Base-by-base conservation (phyloP, 148 eudicot genomes). In the Chenopodium album region DNA sequence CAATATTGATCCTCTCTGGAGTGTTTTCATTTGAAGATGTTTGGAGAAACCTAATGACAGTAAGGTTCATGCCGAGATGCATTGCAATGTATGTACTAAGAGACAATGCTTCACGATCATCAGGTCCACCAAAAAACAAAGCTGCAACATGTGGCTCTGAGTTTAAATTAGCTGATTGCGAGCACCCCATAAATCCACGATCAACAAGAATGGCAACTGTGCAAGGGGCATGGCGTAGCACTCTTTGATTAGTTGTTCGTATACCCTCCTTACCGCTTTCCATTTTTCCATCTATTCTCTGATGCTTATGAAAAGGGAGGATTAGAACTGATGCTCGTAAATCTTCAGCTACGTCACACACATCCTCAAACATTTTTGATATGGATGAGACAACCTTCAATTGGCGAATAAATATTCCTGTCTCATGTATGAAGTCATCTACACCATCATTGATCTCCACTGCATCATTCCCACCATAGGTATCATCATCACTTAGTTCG, bases 101-200 rank as follows among this genome's bases (percentile, higher is more conserved):
- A 22, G 98, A 97, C 60, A 96, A 79, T 7, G 98, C 98, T 82
- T 96, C 99, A 10, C 99, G 90, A 64, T 96, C 99, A 87, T 96
- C 99, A 0, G 97, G 92, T 23, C 99, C 99, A 1, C 99, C 97
- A 70, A 96, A 96, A 81, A 94, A 96, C 78, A 96, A 81, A 12
- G 87, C 88, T 7, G 93, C 98, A 14, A 94, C 86, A 31, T 96
- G 97, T 23, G 89, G 91, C 85, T 92, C 71, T 16, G 95, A 74
- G 20, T 87, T 89, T 0, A 84, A 76, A 44, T 88, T 83, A 0
- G 92, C 81, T 16, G 86, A 60, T 44, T 87, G 80, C 2, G 92
- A 79, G 50, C 77, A 19, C 8, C 86, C 88, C 11, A 86, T 78
- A 12, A 91, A 88, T 20, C 97, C 94, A 19, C 99, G 84, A 75